Evolutionary conservation across 129 eudicot genomes (phyloP).

Genomic region (Calendula officinalis): DNA sequence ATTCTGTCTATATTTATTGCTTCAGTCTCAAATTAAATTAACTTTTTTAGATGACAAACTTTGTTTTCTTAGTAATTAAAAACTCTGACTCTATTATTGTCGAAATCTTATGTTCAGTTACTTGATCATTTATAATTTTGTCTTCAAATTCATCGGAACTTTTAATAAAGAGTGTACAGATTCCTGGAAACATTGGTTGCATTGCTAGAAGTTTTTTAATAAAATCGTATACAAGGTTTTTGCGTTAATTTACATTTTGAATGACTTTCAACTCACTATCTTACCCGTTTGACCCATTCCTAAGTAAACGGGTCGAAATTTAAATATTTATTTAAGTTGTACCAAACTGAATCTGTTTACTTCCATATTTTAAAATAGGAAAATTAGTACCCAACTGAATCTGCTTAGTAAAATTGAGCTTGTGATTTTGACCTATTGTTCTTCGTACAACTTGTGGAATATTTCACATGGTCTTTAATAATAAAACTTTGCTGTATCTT

Average conservation of each 20-base stretch:
- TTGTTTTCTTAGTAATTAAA: too few species aligned
- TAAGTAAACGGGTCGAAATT: too few species aligned
- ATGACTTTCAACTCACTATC: too few species aligned
- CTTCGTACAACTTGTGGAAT: constrained; percentile 1
- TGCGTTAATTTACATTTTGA: too few species aligned
- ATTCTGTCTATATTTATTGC: background rate
- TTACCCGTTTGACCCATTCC: too few species aligned
- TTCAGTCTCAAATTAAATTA: too few species aligned
- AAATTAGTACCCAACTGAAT: background rate
- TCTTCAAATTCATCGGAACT: constrained; percentile 10
- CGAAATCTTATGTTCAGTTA: too few species aligned
- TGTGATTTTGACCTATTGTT: too few species aligned
- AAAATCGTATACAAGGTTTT: too few species aligned
- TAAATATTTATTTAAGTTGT: too few species aligned
- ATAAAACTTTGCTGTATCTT: background rate
- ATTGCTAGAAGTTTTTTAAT: constrained; percentile 58
- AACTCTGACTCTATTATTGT: too few species aligned
- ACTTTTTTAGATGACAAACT: too few species aligned
- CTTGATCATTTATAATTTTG: background rate
- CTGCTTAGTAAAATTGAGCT: background rate
- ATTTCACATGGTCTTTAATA: background rate
- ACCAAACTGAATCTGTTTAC: background rate
- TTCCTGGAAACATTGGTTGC: constrained; percentile 95
- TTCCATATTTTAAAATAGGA: constrained; percentile 1
- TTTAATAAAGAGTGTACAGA: constrained; percentile 43